Conservation (phyloP, 257 asterid species). For the Gentiana dahurica region DNA sequence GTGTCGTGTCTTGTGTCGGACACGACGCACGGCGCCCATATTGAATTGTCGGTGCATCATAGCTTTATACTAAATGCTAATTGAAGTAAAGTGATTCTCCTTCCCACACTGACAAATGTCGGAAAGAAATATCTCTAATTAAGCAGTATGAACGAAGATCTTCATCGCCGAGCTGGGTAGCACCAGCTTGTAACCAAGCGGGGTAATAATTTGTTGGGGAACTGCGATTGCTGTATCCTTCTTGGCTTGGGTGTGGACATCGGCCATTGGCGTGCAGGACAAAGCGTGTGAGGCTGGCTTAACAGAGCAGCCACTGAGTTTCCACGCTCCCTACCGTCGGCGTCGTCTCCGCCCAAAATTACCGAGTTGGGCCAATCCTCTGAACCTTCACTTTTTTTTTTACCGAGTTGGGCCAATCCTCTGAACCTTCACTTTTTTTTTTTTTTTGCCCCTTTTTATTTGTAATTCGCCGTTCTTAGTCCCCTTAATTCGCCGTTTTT, state of each 20-base stretch:
- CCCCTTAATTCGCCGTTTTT: background rate
- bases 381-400: conserved; percentile 13
- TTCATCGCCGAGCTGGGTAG: conserved; percentile 6
- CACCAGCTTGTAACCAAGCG: conserved; percentile 17
- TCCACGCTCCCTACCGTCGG: conserved; percentile 12
- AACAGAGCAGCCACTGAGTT: conserved; percentile 17
- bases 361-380: background rate
- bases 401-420: background rate
- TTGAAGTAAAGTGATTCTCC: too few relatives aligned
- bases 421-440: conserved; percentile 16
- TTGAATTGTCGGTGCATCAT: too few relatives aligned
- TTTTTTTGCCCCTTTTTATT: too few relatives aligned
- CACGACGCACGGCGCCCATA: too few relatives aligned
- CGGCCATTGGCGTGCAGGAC: conserved; percentile 1
- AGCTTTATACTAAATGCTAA: too few relatives aligned
- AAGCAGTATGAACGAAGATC: too few relatives aligned
- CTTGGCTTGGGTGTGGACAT: background rate
- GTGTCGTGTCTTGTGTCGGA: too few relatives aligned
- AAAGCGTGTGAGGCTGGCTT: conserved; percentile 15
- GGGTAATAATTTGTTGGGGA: conserved; percentile 1
- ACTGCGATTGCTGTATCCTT: background rate
- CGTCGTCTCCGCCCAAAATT: background rate
- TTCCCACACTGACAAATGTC: too few relatives aligned
- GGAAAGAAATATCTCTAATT: too few relatives aligned
- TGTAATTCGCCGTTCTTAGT: background rate